Evolutionary conservation across 768 basidiomycete species (phyloP), one percentile per base, ranked within the genome.

Genomic region (Filobasidium wieringae): DNA sequence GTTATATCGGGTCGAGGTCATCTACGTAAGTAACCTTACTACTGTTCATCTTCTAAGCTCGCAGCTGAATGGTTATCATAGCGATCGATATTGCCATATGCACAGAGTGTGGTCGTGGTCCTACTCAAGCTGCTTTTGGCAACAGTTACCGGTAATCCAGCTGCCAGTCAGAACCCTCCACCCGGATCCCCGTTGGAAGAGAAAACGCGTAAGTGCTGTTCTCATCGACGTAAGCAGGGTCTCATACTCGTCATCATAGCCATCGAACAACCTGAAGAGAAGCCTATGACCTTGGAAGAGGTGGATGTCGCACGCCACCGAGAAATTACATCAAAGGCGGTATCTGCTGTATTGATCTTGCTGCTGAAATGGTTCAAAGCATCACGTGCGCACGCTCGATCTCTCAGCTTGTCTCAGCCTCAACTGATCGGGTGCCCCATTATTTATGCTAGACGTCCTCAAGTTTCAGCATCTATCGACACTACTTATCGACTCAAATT

Each of bases 391-490:
- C 33, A 9, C 17, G 17, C 24, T 50, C 29, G 2, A 27, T 5
- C 24, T 52, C 24, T 43, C 17, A 12, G 14, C 11, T 14, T 55
- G 29, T 19, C 5, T 14, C 41, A 17, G 12, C 26, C 7, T 57
- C 55, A 31, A 14, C 1, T 22, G 22, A 36, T 55, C n/a, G 22
- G 14, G 15, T 31, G 2, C 53, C 27, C 19, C 26, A 33, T 14
- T 24, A 24, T n/a, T 3, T n/a, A 15, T 5, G 9, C 2, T 64
- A 97, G 93, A 97, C 75, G 83, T 86, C 19, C 92, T 99, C 87
- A 97, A 99, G 71, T 96, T 95, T 70, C 92, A 99, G 73, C 90
- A 96, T 72, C 79, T 99, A 24, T 90, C 90, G n/a, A 91, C 93
- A 72, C 81, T 89, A 32, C 77, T 99, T 7, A 82, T 99, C 41